Evolutionary conservation across 176 grass and related monocot species (phyloP).

Genomic region (Triticum monococcum): DNA sequence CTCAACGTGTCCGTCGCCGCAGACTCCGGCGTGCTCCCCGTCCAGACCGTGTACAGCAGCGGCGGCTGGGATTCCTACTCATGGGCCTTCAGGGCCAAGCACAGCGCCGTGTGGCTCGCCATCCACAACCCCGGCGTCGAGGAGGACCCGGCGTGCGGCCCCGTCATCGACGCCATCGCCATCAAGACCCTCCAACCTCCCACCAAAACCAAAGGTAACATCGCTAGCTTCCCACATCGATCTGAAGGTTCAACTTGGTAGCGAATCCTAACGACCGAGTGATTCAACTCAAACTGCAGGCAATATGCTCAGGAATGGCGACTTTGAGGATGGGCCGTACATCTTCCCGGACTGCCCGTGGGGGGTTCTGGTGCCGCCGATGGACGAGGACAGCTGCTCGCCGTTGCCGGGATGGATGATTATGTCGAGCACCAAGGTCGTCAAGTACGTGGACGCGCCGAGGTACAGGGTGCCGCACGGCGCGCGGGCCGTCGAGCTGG

Average conservation of each 20-base stretch:
- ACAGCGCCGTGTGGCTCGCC: constrained; percentile 24
- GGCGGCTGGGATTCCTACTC: constrained; percentile 63
- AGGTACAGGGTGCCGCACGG: constrained; percentile 52
- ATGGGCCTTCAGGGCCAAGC: constrained; percentile 44
- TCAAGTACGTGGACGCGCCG: constrained; percentile 55
- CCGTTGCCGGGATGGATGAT: constrained; percentile 65
- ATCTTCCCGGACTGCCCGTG: constrained; percentile 34
- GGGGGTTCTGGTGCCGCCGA: constrained; percentile 56
- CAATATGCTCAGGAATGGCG: constrained; percentile 49
- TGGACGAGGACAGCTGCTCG: constrained; percentile 44
- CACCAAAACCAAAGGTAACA: not conserved
- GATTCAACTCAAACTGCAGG: not conserved
- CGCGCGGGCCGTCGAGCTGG: constrained; percentile 56
- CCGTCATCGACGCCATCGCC: constrained; percentile 47
- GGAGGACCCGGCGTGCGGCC: constrained; percentile 54
- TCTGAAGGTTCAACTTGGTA: not conserved
- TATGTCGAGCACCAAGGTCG: constrained; percentile 51
- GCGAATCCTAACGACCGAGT: not conserved
- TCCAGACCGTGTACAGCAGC: constrained; percentile 61
- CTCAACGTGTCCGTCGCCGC: constrained; percentile 40
- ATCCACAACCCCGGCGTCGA: constrained; percentile 54
- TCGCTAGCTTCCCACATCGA: not conserved
- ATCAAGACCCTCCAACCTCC: constrained; percentile 38
- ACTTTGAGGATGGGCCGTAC: constrained; percentile 58
- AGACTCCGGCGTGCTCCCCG: constrained; percentile 45